Conservation (phyloP, 768 basidiomycete genomes). For the Boletus reticuloceps region DNA sequence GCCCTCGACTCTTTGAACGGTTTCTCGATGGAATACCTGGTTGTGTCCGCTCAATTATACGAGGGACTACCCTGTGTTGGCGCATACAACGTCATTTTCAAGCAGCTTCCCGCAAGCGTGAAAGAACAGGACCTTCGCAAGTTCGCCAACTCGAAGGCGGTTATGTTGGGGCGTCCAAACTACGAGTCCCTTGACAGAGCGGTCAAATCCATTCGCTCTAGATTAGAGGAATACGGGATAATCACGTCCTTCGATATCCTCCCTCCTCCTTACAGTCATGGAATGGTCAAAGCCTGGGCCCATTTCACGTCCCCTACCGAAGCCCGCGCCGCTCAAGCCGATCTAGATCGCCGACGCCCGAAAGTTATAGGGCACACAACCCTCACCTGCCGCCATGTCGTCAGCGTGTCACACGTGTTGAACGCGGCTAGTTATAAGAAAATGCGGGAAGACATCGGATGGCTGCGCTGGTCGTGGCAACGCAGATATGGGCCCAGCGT, state of each 20-base stretch:
- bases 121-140: conserved; percentile 40
- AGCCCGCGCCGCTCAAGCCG: conserved; percentile 49
- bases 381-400: conserved; percentile 53
- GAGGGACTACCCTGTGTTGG: conserved; percentile 58
- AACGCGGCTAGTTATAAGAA: conserved; percentile 36
- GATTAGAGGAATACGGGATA: conserved; percentile 39
- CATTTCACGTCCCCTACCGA: conserved; percentile 49
- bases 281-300: conserved; percentile 52
- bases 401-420: conserved; percentile 49
- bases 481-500: conserved; percentile 30
- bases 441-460: conserved; percentile 44
- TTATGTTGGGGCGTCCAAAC: conserved; percentile 52
- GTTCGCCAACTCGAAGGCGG: conserved; percentile 46
- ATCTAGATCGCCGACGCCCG: conserved; percentile 47
- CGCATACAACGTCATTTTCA: conserved; percentile 58
- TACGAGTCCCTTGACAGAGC: conserved; percentile 37
- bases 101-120: conserved; percentile 47
- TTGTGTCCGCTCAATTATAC: conserved; percentile 50
- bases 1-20: conserved; percentile 47
- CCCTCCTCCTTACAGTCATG: conserved; percentile 50
- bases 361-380: conserved; percentile 43
- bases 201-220: conserved; percentile 35
- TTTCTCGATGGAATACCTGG: conserved; percentile 36
- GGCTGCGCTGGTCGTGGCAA: conserved; percentile 39
- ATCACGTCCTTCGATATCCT: conserved; percentile 43